phyloP scores from a whole-genome alignment of 2,329 filamentous ascomycete genomes.

The Podosphaera xanthii region DNA sequence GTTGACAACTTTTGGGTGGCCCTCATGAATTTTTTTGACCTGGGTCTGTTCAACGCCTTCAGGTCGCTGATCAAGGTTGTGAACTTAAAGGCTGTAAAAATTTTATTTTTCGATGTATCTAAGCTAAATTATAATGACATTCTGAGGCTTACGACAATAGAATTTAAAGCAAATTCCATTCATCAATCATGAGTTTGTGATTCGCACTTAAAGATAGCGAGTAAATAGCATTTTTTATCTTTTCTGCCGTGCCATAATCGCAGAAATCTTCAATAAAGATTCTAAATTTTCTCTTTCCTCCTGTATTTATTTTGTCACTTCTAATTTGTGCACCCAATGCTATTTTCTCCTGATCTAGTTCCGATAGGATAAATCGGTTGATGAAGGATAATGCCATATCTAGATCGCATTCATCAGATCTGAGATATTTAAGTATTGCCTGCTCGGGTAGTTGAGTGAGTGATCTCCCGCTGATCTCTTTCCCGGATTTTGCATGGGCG shows the following conservation, averaged over 20 bases:
- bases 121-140: too few species aligned
- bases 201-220: background rate
- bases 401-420: constrained; percentile 8
- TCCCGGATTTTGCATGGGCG: background rate
- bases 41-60: too few species aligned
- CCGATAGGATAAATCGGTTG: constrained; percentile 2
- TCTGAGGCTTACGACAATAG: too few species aligned
- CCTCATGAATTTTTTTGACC: too few species aligned
- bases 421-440: constrained; percentile 9
- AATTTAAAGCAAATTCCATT: background rate
- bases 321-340: background rate
- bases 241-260: background rate
- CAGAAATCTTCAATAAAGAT: background rate
- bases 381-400: constrained; percentile 8
- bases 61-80: too few species aligned
- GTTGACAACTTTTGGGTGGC: too few species aligned
- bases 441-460: constrained; percentile 11
- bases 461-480: constrained; percentile 10
- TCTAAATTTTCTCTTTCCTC: background rate
- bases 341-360: constrained; percentile 1
- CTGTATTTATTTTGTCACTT: background rate
- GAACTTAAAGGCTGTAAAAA: too few species aligned
- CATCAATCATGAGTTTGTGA: background rate
- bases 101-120: too few species aligned
- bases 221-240: background rate